Conservation (phyloP, 75 land plant genomes). For the Picea glauca region DNA sequence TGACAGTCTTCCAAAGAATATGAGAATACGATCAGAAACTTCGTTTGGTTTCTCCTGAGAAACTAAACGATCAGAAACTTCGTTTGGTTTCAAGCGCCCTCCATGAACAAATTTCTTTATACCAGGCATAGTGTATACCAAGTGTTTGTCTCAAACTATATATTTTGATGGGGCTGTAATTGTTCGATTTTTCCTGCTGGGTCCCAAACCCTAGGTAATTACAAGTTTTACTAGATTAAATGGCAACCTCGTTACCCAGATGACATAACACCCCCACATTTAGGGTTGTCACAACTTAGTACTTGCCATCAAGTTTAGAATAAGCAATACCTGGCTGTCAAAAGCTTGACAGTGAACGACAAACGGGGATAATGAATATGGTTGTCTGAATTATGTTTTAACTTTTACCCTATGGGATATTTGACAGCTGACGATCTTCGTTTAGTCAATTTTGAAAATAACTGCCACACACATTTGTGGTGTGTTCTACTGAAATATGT, state of each 20-base stretch:
- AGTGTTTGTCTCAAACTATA: too few relatives aligned
- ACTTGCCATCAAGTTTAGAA: not conserved
- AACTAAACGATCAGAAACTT: slow-evolving; percentile 21
- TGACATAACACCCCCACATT: not conserved
- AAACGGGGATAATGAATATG: not conserved
- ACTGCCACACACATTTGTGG: not conserved
- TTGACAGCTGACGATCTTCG: not conserved
- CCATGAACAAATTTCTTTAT: slow-evolving; percentile 24
- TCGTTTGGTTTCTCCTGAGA: slow-evolving; percentile 30
- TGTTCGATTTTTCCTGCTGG: too few relatives aligned
- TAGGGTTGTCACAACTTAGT: not conserved
- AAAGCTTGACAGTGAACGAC: not conserved
- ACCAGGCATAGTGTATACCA: slow-evolving; percentile 27
- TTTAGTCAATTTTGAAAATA: not conserved
- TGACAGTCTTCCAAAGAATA: slow-evolving; percentile 22
- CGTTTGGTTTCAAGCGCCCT: slow-evolving; percentile 26
- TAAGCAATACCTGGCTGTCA: not conserved
- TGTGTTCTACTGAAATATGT: not conserved
- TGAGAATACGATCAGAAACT: slow-evolving; percentile 29
- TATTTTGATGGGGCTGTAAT: not conserved
- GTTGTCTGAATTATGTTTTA: not conserved
- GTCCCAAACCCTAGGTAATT: too few relatives aligned
- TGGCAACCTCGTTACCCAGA: not conserved
- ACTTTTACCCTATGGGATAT: not conserved
- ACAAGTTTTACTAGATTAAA: not conserved